A percentile compares a stretch with the other conserved stretches of the same genome.
Evolutionary conservation across 768 basidiomycete species (phyloP).

Genomic region (Lactarius trivialis): DNA sequence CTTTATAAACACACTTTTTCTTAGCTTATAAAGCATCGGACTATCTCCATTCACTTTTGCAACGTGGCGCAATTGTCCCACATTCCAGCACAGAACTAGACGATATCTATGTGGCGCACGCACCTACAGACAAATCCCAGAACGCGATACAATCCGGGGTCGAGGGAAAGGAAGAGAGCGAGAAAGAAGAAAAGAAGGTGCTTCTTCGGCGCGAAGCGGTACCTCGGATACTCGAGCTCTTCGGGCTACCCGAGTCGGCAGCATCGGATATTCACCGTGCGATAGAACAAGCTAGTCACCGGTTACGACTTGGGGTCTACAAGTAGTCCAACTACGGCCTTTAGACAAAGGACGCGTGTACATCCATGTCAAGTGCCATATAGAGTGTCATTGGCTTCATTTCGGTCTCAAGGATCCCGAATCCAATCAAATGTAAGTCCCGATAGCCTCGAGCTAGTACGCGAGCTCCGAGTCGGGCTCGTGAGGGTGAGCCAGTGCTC

Average conservation of each 20-base stretch:
- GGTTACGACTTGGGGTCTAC: conserved; percentile 26
- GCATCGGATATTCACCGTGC: conserved; percentile 55
- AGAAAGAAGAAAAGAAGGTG: conserved; percentile 27
- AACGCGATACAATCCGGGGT: conserved; percentile 8
- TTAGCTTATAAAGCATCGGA: conserved; percentile 65
- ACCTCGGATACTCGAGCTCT: conserved; percentile 41
- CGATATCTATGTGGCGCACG: conserved; percentile 40
- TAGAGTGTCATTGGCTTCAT: not conserved
- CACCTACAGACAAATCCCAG: conserved; percentile 21
- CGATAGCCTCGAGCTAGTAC: no score
- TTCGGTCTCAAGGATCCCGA: no score
- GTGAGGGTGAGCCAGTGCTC: not conserved
- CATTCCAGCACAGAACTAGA: conserved; percentile 51
- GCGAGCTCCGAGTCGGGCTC: no score
- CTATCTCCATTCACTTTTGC: conserved; percentile 56
- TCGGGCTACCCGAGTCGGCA: conserved; percentile 41
- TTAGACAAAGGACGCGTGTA: not conserved
- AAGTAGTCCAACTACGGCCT: not conserved
- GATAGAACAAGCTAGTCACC: conserved; percentile 46
- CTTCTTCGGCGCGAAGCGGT: conserved; percentile 50
- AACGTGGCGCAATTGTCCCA: conserved; percentile 49
- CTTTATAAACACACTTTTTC: conserved; percentile 7
- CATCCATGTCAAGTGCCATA: not conserved
- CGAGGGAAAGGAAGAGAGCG: not conserved
- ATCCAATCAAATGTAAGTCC: not conserved